Conservation (phyloP, 805 yeast species). For the Nakazawaea anatomiae region DNA sequence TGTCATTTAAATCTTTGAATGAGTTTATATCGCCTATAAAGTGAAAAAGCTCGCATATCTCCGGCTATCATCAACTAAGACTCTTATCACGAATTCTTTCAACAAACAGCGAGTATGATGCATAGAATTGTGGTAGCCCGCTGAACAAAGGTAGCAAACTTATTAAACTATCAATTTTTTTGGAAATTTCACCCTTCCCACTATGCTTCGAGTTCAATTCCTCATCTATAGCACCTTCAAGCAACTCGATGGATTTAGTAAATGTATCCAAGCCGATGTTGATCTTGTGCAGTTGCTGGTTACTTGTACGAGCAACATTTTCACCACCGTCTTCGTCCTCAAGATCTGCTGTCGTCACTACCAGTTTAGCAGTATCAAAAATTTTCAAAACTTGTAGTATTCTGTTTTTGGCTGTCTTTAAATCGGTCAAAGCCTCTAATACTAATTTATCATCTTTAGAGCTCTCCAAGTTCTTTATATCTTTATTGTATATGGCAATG, state of each 20-base stretch:
- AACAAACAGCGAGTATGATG: slow-evolving; percentile 43
- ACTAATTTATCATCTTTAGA: slow-evolving; percentile 17
- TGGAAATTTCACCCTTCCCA: slow-evolving; percentile 28
- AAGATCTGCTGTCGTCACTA: slow-evolving; percentile 26
- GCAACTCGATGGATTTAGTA: slow-evolving; percentile 32
- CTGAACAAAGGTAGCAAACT: slow-evolving; percentile 48
- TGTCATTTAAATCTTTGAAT: too few relatives aligned
- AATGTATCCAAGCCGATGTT: slow-evolving; percentile 21
- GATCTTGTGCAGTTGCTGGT: slow-evolving; percentile 7
- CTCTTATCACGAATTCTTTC: slow-evolving; percentile 31
- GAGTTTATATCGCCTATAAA: too few relatives aligned
- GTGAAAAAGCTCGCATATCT: too few relatives aligned
- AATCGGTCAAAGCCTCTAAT: slow-evolving; percentile 32
- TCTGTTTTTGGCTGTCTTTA: slow-evolving; percentile 39
- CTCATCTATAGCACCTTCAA: slow-evolving; percentile 39
- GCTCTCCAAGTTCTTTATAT: slow-evolving; percentile 15
- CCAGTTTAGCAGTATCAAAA: slow-evolving; percentile 37
- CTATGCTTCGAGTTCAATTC: slow-evolving; percentile 29
- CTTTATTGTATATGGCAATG: slow-evolving; percentile 24
- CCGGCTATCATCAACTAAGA: not conserved
- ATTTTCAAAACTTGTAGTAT: slow-evolving; percentile 39
- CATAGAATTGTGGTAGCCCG: slow-evolving; percentile 43
- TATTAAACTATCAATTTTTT: slow-evolving; percentile 41
- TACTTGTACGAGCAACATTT: slow-evolving; percentile 4
- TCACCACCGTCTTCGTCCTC: slow-evolving; percentile 9